These are phyloP conservation scores for Pholiota molesta DNA, from an alignment of 768 basidiomycete species.

Conservation along the genomic window DNA sequence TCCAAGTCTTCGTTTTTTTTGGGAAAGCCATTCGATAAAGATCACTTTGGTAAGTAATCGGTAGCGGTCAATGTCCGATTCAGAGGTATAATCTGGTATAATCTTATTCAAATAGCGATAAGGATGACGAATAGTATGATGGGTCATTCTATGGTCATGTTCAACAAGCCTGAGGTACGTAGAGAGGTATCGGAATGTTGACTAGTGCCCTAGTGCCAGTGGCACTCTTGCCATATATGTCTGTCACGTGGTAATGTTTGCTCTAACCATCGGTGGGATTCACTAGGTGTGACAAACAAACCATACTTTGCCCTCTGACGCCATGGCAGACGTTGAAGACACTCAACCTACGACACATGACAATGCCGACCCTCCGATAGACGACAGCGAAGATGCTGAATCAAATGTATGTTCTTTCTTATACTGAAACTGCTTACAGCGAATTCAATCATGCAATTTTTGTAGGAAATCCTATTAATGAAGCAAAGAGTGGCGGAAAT, in stretches of 20 bases:
- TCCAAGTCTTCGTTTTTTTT: background rate
- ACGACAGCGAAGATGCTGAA: slow-evolving; percentile 67
- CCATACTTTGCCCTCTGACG: slow-evolving; percentile 18
- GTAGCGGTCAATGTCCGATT: background rate
- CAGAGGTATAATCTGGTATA: background rate
- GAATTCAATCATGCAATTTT: slow-evolving; percentile 22
- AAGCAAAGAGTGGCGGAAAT: slow-evolving; percentile 92
- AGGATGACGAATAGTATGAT: background rate
- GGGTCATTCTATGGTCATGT: background rate
- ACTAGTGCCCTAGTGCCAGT: background rate
- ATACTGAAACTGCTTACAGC: slow-evolving; percentile 8
- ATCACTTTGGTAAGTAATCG: background rate
- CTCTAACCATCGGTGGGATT: background rate
- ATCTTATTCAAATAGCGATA: background rate
- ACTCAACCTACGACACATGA: slow-evolving; percentile 42
- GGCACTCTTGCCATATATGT: background rate
- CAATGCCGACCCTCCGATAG: slow-evolving; percentile 41
- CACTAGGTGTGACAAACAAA: slow-evolving; percentile 19
- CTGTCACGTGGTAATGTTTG: slow-evolving; percentile 27
- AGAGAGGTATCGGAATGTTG: background rate
- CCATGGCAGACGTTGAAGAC: slow-evolving; percentile 57
- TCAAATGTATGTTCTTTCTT: slow-evolving; percentile 46
- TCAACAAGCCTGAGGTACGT: no score
- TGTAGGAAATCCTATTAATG: slow-evolving; percentile 88
- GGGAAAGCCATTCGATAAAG: background rate